Percentiles rank a stretch among this genome's conserved stretches.
Conservation (phyloP, 306 rosid genomes). For the Cyclanthera cordifolia region DNA sequence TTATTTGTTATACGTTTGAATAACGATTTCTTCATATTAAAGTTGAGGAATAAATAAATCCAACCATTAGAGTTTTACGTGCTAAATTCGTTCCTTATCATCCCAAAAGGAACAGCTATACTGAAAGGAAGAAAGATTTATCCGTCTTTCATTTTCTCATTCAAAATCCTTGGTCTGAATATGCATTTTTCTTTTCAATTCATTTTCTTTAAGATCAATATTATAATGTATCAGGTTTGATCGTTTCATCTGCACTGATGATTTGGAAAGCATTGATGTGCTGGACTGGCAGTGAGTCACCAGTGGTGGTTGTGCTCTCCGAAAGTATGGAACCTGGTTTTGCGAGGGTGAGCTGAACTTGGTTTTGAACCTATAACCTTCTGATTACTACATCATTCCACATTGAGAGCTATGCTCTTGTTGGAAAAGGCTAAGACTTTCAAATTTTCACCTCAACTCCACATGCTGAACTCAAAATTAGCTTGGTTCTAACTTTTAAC, state of each 20-base stretch:
- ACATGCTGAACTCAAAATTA: background rate
- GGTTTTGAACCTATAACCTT: no score
- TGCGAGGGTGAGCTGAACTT: slow-evolving; percentile 39
- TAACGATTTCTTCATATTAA: background rate
- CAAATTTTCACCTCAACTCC: no score
- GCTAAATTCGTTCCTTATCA: background rate
- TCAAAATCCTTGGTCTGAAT: background rate
- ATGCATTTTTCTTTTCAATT: background rate
- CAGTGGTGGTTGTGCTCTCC: slow-evolving; percentile 67
- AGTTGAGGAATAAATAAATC: background rate
- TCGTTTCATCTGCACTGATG: slow-evolving; percentile 46
- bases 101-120: background rate
- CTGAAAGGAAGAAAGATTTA: background rate
- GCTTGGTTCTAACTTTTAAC: background rate
- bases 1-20: background rate
- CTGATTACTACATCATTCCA: no score
- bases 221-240: slow-evolving; percentile 36
- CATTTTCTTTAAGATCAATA: background rate
- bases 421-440: no score
- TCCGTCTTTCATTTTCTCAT: background rate
- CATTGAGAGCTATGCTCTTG: no score
- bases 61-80: background rate
- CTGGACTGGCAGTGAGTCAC: slow-evolving; percentile 64
- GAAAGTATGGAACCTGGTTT: slow-evolving; percentile 92
- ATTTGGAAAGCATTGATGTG: slow-evolving; percentile 69